phyloP scores from a whole-genome alignment of 768 basidiomycete genomes.

The Mycena polygramma region DNA sequence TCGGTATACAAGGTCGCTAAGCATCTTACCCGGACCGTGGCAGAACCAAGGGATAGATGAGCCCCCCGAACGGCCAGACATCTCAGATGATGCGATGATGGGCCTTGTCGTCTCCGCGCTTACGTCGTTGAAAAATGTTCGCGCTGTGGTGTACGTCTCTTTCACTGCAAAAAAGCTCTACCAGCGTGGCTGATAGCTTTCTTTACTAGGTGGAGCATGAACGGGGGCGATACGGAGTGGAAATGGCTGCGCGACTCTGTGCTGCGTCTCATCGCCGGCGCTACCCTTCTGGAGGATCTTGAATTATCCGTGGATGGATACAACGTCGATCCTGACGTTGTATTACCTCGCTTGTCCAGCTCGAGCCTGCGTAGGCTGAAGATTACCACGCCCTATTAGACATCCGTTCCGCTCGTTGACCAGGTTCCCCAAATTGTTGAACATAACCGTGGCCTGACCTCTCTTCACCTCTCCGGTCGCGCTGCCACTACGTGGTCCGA shows the following conservation, averaged over 20 bases:
- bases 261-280: no score
- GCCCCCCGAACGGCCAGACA: neutral
- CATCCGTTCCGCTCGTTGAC: neutral
- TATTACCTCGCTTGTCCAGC: neutral
- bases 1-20: neutral
- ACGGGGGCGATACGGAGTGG: no score
- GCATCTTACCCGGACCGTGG: neutral
- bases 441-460: neutral
- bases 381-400: neutral
- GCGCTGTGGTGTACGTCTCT: neutral
- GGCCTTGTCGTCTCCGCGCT: neutral
- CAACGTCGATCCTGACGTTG: neutral
- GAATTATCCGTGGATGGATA: neutral
- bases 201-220: neutral
- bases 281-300: neutral
- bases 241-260: no score
- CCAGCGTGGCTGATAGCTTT: neutral
- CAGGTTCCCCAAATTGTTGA: neutral
- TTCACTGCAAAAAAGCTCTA: no score
- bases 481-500: neutral
- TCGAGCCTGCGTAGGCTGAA: neutral
- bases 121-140: neutral
- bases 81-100: neutral
- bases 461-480: neutral
- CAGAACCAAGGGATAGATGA: neutral